Percentiles rank a stretch among this genome's conserved stretches.
Evolutionary conservation across 1,139 yeast species (phyloP).

Genomic region (Blastobotrys capitulatus): DNA sequence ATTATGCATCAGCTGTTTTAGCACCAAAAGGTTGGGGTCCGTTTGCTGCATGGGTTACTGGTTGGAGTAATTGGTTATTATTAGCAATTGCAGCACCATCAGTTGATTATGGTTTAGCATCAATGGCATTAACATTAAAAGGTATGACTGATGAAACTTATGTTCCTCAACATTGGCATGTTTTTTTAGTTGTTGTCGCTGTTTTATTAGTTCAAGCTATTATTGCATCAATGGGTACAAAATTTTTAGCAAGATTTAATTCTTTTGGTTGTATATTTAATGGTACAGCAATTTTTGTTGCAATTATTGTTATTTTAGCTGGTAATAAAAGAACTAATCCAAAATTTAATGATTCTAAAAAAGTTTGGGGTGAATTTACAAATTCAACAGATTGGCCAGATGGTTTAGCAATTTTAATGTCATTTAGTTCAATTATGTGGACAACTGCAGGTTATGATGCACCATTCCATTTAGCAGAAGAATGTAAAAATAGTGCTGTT

Average conservation of each 20-base stretch:
- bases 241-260: not conserved
- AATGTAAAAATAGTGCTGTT: slow-evolving; percentile 57
- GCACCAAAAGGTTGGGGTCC: slow-evolving; percentile 2
- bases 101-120: not conserved
- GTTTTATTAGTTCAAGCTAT: not conserved
- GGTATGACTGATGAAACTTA: not conserved
- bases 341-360: slow-evolving; percentile 47
- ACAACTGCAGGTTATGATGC: slow-evolving; percentile 74
- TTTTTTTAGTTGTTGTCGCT: not conserved
- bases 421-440: slow-evolving; percentile 67
- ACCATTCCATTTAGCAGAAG: slow-evolving; percentile 70
- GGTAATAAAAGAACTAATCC: slow-evolving; percentile 43
- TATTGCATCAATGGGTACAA: not conserved
- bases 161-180: not conserved
- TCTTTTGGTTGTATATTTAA: slow-evolving; percentile 43
- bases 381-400: slow-evolving; percentile 65
- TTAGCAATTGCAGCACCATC: not conserved
- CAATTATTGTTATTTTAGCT: slow-evolving; percentile 52
- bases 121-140: not conserved
- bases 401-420: slow-evolving; percentile 56
- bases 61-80: slow-evolving; percentile 1
- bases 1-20: not conserved
- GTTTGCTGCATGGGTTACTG: not conserved
- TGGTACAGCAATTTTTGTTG: slow-evolving; percentile 45
- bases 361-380: slow-evolving; percentile 51